phyloP scores from a whole-genome alignment of 2,329 filamentous ascomycete genomes.

The Microsporum audouinii region DNA sequence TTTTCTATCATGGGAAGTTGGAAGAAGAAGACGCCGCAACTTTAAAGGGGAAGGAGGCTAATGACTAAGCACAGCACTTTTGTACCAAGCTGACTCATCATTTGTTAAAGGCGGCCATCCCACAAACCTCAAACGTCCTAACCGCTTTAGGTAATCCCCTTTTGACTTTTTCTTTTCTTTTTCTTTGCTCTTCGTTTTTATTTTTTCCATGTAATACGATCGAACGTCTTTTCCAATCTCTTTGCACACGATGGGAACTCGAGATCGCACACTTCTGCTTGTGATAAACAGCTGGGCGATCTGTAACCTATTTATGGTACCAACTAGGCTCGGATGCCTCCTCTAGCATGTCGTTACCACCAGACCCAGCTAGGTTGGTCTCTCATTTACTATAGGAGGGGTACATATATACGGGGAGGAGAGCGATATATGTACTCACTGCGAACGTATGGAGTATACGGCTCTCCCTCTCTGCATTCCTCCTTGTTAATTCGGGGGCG shows the following conservation, averaged over 20 bases:
- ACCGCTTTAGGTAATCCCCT: neutral
- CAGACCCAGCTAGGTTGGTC: neutral
- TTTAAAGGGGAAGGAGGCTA: too few relatives aligned
- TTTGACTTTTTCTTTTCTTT: neutral
- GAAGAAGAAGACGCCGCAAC: neutral
- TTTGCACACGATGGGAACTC: neutral
- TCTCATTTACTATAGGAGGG: neutral
- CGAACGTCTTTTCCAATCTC: neutral
- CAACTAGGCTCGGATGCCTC: neutral
- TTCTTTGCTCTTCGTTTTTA: neutral
- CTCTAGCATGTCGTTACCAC: neutral
- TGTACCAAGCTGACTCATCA: neutral
- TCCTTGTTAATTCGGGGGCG: neutral
- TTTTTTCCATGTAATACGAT: neutral
- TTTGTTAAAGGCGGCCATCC: neutral
- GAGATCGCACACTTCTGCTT: neutral
- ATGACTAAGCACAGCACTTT: neutral
- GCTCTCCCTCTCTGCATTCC: neutral
- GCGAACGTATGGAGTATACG: neutral
- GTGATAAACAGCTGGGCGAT: neutral
- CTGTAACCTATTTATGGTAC: neutral
- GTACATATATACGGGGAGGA: neutral
- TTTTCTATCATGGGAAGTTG: neutral
- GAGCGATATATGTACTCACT: neutral
- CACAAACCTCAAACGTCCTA: neutral